A percentile compares a stretch with the other conserved stretches of the same genome.
These are phyloP conservation scores for Penicillium subrubescens DNA, from an alignment of 495 filamentous ascomycete species.

Conservation along the genomic window DNA sequence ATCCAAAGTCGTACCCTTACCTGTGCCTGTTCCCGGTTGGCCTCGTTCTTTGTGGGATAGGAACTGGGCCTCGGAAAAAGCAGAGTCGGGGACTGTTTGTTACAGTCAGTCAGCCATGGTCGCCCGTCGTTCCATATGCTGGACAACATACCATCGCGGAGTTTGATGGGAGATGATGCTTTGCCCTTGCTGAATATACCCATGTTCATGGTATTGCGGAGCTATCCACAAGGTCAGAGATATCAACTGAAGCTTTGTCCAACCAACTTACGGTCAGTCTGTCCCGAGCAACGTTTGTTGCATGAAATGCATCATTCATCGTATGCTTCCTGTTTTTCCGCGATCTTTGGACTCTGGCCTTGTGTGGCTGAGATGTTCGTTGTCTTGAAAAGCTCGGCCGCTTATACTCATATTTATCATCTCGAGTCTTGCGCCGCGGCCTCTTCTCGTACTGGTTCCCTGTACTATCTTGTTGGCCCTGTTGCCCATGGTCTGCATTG, in stretches of 20 bases:
- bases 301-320: slow-evolving; percentile 64
- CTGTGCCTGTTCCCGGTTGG: neutral
- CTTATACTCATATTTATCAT: slow-evolving; percentile 55
- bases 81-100: slow-evolving; percentile 59
- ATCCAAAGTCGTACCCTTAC: neutral
- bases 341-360: slow-evolving; percentile 40
- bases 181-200: slow-evolving; percentile 76
- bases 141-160: slow-evolving; percentile 39
- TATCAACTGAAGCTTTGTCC: neutral
- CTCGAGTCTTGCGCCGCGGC: slow-evolving; percentile 61
- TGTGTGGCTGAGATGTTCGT: slow-evolving; percentile 12
- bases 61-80: slow-evolving; percentile 71
- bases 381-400: slow-evolving; percentile 24
- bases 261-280: slow-evolving; percentile 60
- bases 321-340: slow-evolving; percentile 44
- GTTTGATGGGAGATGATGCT: slow-evolving; percentile 58
- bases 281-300: slow-evolving; percentile 61
- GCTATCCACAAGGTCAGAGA: slow-evolving; percentile 43
- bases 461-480: neutral
- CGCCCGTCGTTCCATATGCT: neutral
- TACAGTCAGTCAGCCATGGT: neutral
- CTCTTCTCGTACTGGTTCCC: slow-evolving; percentile 53
- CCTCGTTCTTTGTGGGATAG: slow-evolving; percentile 41
- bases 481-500: neutral
- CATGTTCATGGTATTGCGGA: slow-evolving; percentile 44